These are phyloP conservation scores for Cytospora mali DNA, from an alignment of 2,329 filamentous ascomycete species.

Conservation along the genomic window DNA sequence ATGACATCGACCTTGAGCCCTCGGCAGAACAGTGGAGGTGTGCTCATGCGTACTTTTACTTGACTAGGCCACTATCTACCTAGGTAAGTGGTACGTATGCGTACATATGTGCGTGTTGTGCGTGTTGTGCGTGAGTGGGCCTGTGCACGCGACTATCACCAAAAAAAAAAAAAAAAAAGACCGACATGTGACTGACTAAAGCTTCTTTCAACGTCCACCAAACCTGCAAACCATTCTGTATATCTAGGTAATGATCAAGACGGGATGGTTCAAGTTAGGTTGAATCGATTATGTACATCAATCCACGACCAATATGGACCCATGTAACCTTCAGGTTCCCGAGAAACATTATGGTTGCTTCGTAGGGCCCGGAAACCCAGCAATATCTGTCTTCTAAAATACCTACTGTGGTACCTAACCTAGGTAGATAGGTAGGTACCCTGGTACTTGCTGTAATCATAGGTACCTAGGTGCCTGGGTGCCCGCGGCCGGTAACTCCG, in stretches of 20 bases:
- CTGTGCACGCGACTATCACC: slow-evolving; percentile 24
- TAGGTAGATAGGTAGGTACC: no score
- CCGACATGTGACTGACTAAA: slow-evolving; percentile 23
- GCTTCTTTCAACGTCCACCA: slow-evolving; percentile 16
- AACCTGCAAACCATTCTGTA: no score
- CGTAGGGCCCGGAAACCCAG: no score
- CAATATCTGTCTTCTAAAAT: not conserved
- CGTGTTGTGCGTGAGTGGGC: slow-evolving; percentile 5
- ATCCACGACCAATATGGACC: not conserved
- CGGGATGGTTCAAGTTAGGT: not conserved
- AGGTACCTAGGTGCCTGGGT: not conserved
- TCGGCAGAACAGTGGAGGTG: no score
- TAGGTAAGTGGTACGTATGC: no score
- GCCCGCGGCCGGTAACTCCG: not conserved
- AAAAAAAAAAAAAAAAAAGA: not conserved
- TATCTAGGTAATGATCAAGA: not conserved
- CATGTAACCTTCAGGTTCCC: no score
- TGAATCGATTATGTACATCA: not conserved
- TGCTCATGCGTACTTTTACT: no score
- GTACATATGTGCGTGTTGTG: not conserved
- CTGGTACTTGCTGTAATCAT: no score
- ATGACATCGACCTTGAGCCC: slow-evolving; percentile 8
- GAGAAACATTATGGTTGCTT: no score
- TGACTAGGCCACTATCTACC: no score
- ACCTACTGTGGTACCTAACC: not conserved